A percentile compares a stretch with the other conserved stretches of the same genome.
phyloP scores from a whole-genome alignment of 768 basidiomycete species.

The Termitomyces eurrhizus region DNA sequence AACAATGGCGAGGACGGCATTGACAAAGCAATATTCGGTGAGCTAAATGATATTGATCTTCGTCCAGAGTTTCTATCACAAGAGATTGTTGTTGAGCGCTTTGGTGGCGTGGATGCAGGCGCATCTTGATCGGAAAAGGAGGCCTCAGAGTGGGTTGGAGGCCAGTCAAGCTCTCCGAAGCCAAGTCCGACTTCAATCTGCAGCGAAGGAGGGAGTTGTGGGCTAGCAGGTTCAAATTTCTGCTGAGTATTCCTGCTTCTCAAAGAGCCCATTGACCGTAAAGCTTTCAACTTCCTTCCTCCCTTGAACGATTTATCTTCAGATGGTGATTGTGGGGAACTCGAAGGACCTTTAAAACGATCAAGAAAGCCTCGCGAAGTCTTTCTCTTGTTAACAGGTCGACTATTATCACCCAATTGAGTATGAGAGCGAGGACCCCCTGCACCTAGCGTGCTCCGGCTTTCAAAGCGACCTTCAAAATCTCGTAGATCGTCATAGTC shows the following conservation, averaged over 20 bases:
- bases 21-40: slow-evolving; percentile 39
- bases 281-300: slow-evolving; percentile 60
- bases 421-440: slow-evolving; percentile 23
- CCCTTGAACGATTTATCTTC: slow-evolving; percentile 35
- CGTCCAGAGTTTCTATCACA: slow-evolving; percentile 49
- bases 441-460: slow-evolving; percentile 66
- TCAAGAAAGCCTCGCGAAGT: slow-evolving; percentile 66
- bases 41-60: slow-evolving; percentile 70
- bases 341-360: slow-evolving; percentile 48
- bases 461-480: slow-evolving; percentile 84
- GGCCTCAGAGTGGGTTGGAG: slow-evolving; percentile 24
- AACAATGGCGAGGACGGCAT: slow-evolving; percentile 50
- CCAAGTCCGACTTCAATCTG: slow-evolving; percentile 55
- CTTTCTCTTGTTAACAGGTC: slow-evolving; percentile 45
- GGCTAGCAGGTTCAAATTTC: slow-evolving; percentile 41
- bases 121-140: slow-evolving; percentile 20
- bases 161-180: slow-evolving; percentile 54
- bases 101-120: slow-evolving; percentile 30
- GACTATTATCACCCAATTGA: slow-evolving; percentile 30
- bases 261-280: slow-evolving; percentile 80
- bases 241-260: slow-evolving; percentile 47
- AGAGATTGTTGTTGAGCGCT: slow-evolving; percentile 27
- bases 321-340: slow-evolving; percentile 39
- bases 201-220: slow-evolving; percentile 49
- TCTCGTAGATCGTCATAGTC: slow-evolving; percentile 87